phyloP scores from a whole-genome alignment of 2,329 filamentous ascomycete species.

The Fusarium veterinarium region DNA sequence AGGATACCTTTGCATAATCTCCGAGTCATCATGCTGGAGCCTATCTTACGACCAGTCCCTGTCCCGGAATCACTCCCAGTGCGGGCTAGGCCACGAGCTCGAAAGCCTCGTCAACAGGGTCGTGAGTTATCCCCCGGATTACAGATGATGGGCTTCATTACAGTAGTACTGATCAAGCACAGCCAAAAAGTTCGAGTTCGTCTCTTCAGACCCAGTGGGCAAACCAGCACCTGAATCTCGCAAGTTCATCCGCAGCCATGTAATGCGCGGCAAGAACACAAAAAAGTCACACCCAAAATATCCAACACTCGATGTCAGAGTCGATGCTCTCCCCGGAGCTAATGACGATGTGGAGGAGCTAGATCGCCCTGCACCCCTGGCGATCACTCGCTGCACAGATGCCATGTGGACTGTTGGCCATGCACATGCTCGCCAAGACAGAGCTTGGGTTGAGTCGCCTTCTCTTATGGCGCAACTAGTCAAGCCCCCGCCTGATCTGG shows the following conservation, averaged over 20 bases:
- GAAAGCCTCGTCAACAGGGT: background rate
- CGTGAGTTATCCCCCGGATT: slow-evolving; percentile 5
- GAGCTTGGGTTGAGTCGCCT: slow-evolving; percentile 27
- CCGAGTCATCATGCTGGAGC: slow-evolving; percentile 24
- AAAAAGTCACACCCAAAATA: slow-evolving; percentile 1
- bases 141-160: background rate
- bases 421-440: background rate
- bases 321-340: background rate
- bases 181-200: slow-evolving; percentile 46
- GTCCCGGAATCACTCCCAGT: background rate
- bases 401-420: slow-evolving; percentile 11
- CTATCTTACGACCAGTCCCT: slow-evolving; percentile 7
- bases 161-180: background rate
- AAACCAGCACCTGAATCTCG: slow-evolving; percentile 40
- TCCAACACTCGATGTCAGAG: background rate
- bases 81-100: slow-evolving; percentile 3
- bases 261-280: slow-evolving; percentile 46
- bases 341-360: background rate
- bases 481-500: slow-evolving; percentile 30
- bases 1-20: background rate
- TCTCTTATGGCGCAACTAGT: slow-evolving; percentile 25
- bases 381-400: background rate
- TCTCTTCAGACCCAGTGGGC: slow-evolving; percentile 39
- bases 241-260: slow-evolving; percentile 45
- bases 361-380: background rate